Evolutionary conservation across 345 rosid genomes (phyloP).

Genomic region (Salix viminalis): DNA sequence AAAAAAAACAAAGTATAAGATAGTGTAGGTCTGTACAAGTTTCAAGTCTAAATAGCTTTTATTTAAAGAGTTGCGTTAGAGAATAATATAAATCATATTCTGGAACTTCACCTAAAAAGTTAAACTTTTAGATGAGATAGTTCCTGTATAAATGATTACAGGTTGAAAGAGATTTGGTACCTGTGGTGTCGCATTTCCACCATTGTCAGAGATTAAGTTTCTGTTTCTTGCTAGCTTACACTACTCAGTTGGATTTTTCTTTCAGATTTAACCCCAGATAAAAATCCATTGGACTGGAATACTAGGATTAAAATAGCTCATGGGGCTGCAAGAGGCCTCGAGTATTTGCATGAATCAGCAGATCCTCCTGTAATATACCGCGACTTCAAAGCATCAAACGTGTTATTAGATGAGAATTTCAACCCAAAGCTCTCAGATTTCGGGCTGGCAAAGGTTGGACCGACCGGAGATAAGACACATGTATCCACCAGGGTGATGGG

Average conservation of each 20-base stretch:
- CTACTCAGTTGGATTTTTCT: background rate
- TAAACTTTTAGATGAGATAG: too few relatives aligned
- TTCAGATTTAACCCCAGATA: conserved; percentile 39
- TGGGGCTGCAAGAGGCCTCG: conserved; percentile 83
- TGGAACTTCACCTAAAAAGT: too few relatives aligned
- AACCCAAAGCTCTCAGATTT: conserved; percentile 76
- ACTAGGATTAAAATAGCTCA: conserved; percentile 63
- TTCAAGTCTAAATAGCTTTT: too few relatives aligned
- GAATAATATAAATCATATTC: too few relatives aligned
- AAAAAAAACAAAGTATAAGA: too few relatives aligned
- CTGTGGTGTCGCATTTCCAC: too few relatives aligned
- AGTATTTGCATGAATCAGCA: conserved; percentile 70
- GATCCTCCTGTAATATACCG: conserved; percentile 75
- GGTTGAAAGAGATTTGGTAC: too few relatives aligned
- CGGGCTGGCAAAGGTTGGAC: conserved; percentile 85
- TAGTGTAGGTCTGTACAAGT: too few relatives aligned
- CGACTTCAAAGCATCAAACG: conserved; percentile 70
- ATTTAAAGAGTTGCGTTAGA: too few relatives aligned
- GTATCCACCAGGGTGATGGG: conserved; percentile 91
- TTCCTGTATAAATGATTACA: too few relatives aligned
- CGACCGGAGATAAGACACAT: conserved; percentile 59
- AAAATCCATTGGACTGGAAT: conserved; percentile 60
- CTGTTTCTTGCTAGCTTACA: background rate
- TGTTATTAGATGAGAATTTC: conserved; percentile 55
- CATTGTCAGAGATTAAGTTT: too few relatives aligned